Evolutionary conservation across 441 rosid genomes (phyloP).

Genomic region (Populus hybrid): DNA sequence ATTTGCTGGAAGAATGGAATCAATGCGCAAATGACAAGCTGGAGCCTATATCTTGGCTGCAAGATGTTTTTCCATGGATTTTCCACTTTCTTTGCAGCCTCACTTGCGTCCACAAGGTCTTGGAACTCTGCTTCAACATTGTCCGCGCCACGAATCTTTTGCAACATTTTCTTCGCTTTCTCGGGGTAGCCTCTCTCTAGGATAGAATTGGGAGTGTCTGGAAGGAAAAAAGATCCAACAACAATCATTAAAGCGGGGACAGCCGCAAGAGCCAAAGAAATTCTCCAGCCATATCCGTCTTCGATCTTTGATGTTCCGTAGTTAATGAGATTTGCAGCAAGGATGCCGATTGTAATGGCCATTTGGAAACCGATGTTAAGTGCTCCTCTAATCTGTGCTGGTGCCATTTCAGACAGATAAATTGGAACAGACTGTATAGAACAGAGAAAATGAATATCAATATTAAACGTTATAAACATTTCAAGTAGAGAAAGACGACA

Average conservation of each 20-base stretch:
- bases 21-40: conserved; percentile 35
- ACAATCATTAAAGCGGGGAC: conserved; percentile 29
- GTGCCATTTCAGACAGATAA: conserved; percentile 36
- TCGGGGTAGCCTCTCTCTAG: conserved; percentile 25
- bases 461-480: neutral
- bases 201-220: conserved; percentile 35
- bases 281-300: conserved; percentile 7
- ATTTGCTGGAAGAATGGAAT: conserved; percentile 23
- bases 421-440: conserved; percentile 17
- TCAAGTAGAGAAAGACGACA: neutral
- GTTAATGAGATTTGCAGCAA: conserved; percentile 26
- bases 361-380: conserved; percentile 34
- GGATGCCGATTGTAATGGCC: conserved; percentile 27
- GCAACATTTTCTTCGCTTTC: conserved; percentile 25
- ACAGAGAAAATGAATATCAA: neutral
- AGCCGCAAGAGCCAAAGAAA: conserved; percentile 24
- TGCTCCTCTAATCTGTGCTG: conserved; percentile 33
- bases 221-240: conserved; percentile 28
- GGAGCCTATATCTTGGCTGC: conserved; percentile 45
- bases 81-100: conserved; percentile 40
- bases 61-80: conserved; percentile 46
- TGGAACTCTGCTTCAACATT: conserved; percentile 32
- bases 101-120: conserved; percentile 42
- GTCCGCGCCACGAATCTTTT: conserved; percentile 18
- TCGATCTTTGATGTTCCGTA: conserved; percentile 19